Evolutionary conservation across 768 basidiomycete genomes (phyloP).

Genomic region (Mycena crocata): DNA sequence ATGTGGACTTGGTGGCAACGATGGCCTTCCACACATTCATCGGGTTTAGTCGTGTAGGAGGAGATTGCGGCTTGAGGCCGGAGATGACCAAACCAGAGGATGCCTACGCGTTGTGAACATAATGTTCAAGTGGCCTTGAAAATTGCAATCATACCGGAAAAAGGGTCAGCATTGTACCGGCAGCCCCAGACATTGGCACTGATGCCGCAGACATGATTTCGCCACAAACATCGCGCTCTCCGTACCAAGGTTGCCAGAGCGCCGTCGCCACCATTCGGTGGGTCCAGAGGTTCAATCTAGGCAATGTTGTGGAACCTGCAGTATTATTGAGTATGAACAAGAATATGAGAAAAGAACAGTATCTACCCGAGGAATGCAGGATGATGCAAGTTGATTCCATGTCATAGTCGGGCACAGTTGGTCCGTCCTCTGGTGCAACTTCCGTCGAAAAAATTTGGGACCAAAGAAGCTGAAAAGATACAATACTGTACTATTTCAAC

Average conservation of each 20-base stretch:
- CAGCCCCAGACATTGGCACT: conserved; percentile 1
- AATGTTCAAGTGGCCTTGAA: neutral
- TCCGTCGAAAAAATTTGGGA: conserved; percentile 1
- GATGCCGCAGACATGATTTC: conserved; percentile 9
- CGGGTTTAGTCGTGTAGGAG: neutral
- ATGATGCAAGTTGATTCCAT: neutral
- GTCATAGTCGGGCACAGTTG: neutral
- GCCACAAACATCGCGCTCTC: neutral
- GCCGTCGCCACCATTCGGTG: conserved; percentile 1
- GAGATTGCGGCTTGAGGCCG: conserved; percentile 3
- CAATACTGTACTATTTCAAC: no score
- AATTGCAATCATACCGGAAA: neutral
- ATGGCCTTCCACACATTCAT: conserved; percentile 7
- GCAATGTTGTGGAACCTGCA: conserved; percentile 3
- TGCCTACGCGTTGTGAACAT: neutral
- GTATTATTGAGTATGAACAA: no score
- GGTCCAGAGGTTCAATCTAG: neutral
- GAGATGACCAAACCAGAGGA: conserved; percentile 5
- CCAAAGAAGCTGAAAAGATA: no score
- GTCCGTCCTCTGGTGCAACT: neutral
- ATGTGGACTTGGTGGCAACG: conserved; percentile 2
- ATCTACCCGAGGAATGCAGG: conserved; percentile 4
- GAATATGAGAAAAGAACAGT: no score
- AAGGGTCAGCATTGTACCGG: neutral
- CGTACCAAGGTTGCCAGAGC: conserved; percentile 17